Evolutionary conservation across 78 protist species (phyloP).

Genomic region (Dictyostelium purpureum): DNA sequence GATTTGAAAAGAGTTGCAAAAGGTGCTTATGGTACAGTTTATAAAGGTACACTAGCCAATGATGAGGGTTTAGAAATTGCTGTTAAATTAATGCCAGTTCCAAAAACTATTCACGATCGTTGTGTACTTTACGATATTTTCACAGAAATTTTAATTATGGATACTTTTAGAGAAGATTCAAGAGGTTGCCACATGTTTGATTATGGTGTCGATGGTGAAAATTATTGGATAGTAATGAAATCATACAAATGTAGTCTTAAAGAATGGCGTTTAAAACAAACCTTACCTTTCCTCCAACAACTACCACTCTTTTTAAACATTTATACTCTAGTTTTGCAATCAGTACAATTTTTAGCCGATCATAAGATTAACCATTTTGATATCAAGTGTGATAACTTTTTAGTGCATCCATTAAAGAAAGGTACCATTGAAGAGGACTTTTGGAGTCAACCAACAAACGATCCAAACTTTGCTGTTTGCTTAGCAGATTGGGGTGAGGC

Average conservation of each 20-base stretch:
- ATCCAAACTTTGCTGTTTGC: slow-evolving; percentile 75
- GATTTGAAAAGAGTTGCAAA: slow-evolving; percentile 50
- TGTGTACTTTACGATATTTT: slow-evolving; percentile 87
- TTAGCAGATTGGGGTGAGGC: slow-evolving; percentile 95
- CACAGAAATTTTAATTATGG: slow-evolving; percentile 86
- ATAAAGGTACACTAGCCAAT: slow-evolving; percentile 64
- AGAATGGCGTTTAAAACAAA: slow-evolving; percentile 89
- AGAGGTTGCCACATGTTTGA: slow-evolving; percentile 86
- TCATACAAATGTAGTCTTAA: slow-evolving; percentile 71
- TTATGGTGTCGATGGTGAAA: slow-evolving; percentile 88
- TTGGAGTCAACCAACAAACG: slow-evolving; percentile 58
- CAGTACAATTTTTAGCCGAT: slow-evolving; percentile 67
- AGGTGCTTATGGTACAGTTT: slow-evolving; percentile 89
- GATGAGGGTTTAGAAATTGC: slow-evolving; percentile 75
- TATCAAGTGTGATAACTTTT: slow-evolving; percentile 91
- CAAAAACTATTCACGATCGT: slow-evolving; percentile 78
- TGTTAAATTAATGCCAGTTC: slow-evolving; percentile 76
- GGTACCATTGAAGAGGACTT: slow-evolving; percentile 69
- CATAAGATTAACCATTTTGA: slow-evolving; percentile 91
- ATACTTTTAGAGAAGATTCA: slow-evolving; percentile 79
- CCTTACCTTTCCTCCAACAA: slow-evolving; percentile 20
- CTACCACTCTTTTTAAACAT: slow-evolving; percentile 76
- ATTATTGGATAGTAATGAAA: slow-evolving; percentile 88
- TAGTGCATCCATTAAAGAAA: slow-evolving; percentile 78
- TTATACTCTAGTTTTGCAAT: slow-evolving; percentile 47